Evolutionary conservation across 495 filamentous ascomycete genomes (phyloP).

Genomic region (Aspergillus biplanus): DNA sequence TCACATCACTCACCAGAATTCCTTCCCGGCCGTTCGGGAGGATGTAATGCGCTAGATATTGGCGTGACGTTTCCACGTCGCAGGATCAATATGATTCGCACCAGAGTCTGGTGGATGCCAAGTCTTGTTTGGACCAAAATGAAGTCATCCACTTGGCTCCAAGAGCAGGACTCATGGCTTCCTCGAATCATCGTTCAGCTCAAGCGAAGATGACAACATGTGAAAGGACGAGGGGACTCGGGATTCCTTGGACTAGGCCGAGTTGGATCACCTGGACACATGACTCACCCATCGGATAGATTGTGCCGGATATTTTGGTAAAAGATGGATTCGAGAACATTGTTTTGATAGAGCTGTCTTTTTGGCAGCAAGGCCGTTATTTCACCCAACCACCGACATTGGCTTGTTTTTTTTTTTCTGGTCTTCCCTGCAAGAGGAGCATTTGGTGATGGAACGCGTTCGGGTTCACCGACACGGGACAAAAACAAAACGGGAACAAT

Average conservation of each 20-base stretch:
- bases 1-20: too few species aligned
- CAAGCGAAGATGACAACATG: not conserved
- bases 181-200: not conserved
- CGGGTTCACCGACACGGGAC: constrained; percentile 15
- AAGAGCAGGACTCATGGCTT: not conserved
- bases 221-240: not conserved
- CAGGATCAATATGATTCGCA: too few species aligned
- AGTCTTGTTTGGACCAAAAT: not conserved
- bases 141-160: constrained; percentile 13
- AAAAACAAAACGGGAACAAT: constrained; percentile 6
- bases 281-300: constrained; percentile 1
- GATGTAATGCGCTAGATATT: too few species aligned
- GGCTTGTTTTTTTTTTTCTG: not conserved
- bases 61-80: too few species aligned
- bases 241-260: not conserved
- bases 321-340: not conserved
- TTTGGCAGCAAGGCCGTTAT: not conserved
- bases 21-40: too few species aligned
- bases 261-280: constrained; percentile 5
- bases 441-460: not conserved
- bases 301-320: not conserved
- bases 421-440: not conserved
- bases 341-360: not conserved
- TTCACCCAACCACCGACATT: not conserved
- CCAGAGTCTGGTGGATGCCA: too few species aligned